Base-by-base conservation (phyloP, 192 early-diverging fungal genomes). In the Coemansia sp. region DNA sequence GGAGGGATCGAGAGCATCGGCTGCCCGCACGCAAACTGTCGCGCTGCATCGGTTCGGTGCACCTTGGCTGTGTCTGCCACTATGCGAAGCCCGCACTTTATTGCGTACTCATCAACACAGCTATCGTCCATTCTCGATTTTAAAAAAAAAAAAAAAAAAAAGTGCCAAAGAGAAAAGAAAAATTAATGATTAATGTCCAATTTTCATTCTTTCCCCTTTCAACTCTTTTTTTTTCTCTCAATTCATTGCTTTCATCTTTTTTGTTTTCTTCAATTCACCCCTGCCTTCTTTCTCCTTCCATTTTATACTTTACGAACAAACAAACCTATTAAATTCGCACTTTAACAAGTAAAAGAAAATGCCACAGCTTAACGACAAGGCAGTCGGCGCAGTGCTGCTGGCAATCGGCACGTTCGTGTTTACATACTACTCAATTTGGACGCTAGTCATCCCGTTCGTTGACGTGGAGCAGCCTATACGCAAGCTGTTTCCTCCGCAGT, bases 361-460 rank as follows among this genome's bases (percentile, higher is more conserved):
- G 78, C 49, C 73, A 29, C 73, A 87, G 63, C 59, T 81, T 69
- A 63, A 82, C 52, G 95, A 97, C 85, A 88, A 89, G 76, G 74
- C 90, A 22, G 87, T 95, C 29, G 95, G 95, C 19, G 90, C 86
- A 13, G 77, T 80, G 48, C 77, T 93, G 19, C 81, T 94, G 43
- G 78, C 83, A 9, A 66, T 92, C 55, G 89, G 90, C 43, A 74
- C 86, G 23, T 75, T 87, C 45, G 87, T 94, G 46, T 95, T 95
- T 74, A 63, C 85, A 52, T 97, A 97, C 75, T 97, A 95, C 81
- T 89, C 93, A 19, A 81, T 89, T 53, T 97, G 95, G 95, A 89
- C 91, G 2, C 84, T 97, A 35, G 79, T 95, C 22, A 88, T 97
- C 42, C 93, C 93, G 29, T 93, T 95, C 61, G 88, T 94, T 10